Evolutionary conservation across 768 basidiomycete genomes (phyloP).

Genomic region (Fistulinella prunicolor): DNA sequence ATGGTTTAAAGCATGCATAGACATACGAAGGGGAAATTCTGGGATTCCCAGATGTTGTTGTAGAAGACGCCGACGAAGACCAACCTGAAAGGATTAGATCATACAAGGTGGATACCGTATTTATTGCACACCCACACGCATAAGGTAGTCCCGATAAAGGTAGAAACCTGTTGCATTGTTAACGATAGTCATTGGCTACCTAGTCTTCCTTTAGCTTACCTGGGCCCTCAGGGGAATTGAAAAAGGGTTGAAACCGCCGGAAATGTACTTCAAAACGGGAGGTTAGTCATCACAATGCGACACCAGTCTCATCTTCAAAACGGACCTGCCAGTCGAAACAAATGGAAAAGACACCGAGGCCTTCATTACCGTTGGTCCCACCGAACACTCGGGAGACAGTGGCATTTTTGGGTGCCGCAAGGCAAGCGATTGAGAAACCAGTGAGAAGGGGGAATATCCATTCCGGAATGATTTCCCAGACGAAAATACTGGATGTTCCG

Average conservation of each 20-base stretch:
- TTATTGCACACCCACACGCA: conserved; percentile 43
- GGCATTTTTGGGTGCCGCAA: conserved; percentile 41
- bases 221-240: conserved; percentile 56
- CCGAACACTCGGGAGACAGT: conserved; percentile 52
- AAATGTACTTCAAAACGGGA: conserved; percentile 21
- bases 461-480: conserved; percentile 25
- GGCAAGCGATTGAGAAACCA: conserved; percentile 61
- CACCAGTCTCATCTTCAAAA: neutral
- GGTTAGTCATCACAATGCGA: neutral
- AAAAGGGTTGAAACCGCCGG: conserved; percentile 43
- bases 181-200: too few relatives aligned
- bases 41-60: conserved; percentile 54
- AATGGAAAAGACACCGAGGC: conserved; percentile 57
- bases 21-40: conserved; percentile 56
- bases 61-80: conserved; percentile 41
- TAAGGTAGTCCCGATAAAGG: conserved; percentile 50
- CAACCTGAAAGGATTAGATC: conserved; percentile 16
- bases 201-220: conserved; percentile 8
- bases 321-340: conserved; percentile 57
- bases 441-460: conserved; percentile 57
- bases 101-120: too few relatives aligned
- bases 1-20: conserved; percentile 17
- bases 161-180: conserved; percentile 25
- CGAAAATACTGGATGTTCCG: conserved; percentile 30
- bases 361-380: conserved; percentile 65